phyloP scores from a whole-genome alignment of 163 green algal species.

The Chloromonas sp. region DNA sequence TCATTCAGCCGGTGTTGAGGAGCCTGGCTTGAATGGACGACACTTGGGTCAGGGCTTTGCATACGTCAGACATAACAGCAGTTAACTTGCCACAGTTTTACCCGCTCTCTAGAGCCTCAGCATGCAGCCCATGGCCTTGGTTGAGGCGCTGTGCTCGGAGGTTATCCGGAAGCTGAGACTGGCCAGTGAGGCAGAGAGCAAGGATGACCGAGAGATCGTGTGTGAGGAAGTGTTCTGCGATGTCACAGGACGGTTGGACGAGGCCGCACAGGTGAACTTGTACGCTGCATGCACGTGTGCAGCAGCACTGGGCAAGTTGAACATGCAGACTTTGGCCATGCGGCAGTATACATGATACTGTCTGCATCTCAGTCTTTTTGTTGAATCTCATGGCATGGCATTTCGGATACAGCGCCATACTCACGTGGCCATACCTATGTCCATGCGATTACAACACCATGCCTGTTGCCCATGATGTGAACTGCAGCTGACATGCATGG shows the following conservation, averaged over 20 bases:
- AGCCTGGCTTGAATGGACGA: too few species aligned
- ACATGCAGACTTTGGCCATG: background rate
- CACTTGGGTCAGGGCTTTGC: too few species aligned
- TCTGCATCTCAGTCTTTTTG: too few species aligned
- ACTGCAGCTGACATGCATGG: too few species aligned
- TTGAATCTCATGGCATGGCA: too few species aligned
- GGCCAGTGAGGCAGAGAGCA: slow-evolving; percentile 58
- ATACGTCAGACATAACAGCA: too few species aligned
- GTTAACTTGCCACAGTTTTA: too few species aligned
- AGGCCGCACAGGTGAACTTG: slow-evolving; percentile 24
- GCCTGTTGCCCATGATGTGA: too few species aligned
- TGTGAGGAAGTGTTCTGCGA: slow-evolving; percentile 80
- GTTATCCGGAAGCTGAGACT: slow-evolving; percentile 63
- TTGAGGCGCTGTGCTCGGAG: slow-evolving; percentile 16
- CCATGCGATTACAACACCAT: too few species aligned
- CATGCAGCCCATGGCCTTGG: background rate
- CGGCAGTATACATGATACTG: background rate
- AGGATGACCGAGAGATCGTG: slow-evolving; percentile 76
- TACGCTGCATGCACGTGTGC: background rate
- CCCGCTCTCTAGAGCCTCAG: background rate
- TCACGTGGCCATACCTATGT: too few species aligned
- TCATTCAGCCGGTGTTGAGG: too few species aligned
- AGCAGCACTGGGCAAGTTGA: background rate
- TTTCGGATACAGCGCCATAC: too few species aligned
- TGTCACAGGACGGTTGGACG: slow-evolving; percentile 69